These are phyloP conservation scores for Terana coerulea DNA, from an alignment of 768 basidiomycete species.

Conservation along the genomic window DNA sequence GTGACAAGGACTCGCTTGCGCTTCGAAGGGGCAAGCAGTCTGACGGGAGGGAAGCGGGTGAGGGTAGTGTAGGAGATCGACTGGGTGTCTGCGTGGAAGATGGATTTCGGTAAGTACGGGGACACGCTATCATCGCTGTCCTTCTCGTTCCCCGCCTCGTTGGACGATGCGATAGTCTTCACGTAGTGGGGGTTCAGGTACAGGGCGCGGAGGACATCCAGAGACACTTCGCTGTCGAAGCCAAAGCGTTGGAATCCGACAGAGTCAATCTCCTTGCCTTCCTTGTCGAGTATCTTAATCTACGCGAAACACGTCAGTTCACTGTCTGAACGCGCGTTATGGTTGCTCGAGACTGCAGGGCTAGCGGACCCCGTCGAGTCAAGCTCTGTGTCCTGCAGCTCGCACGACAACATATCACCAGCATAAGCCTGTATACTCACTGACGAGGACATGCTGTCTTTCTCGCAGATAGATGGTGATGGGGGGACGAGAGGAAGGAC, in stretches of 20 bases:
- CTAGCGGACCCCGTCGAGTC: neutral
- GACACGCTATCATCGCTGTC: conserved; percentile 42
- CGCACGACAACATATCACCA: neutral
- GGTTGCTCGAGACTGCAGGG: neutral
- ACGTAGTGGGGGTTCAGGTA: conserved; percentile 84
- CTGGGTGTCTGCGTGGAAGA: conserved; percentile 74
- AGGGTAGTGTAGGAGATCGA: conserved; percentile 92
- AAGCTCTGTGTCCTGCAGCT: neutral
- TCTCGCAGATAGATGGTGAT: neutral
- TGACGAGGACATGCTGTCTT: neutral
- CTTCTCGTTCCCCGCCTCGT: conserved; percentile 24
- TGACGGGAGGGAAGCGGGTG: conserved; percentile 90
- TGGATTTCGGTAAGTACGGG: conserved; percentile 78
- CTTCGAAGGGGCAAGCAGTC: conserved; percentile 67
- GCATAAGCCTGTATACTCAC: neutral
- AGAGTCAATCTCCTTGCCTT: conserved; percentile 66
- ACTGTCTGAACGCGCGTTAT: neutral
- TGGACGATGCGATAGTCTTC: conserved; percentile 35
- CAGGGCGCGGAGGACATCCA: conserved; percentile 80
- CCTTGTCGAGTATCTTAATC: conserved; percentile 69
- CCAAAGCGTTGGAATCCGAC: conserved; percentile 88
- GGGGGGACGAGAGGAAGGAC: conserved; percentile 3
- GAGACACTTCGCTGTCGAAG: conserved; percentile 80
- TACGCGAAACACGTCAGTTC: conserved; percentile 28
- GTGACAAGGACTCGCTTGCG: conserved; percentile 94